Evolutionary conservation across 192 early-diverging fungal genomes (phyloP).

Genomic region (Linnemannia hyalina): DNA sequence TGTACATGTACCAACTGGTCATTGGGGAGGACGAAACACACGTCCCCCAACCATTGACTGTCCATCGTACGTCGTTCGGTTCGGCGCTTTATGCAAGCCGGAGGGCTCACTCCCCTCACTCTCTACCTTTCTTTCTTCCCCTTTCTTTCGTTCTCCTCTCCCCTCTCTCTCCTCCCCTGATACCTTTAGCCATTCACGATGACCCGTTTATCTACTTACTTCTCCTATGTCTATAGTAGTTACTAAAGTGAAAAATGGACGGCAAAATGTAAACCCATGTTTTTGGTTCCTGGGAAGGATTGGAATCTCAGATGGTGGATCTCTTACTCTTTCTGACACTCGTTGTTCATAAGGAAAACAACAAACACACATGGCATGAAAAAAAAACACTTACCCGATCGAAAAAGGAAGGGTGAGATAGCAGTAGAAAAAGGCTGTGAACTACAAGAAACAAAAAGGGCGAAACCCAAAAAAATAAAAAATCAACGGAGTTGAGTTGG

Average conservation of each 20-base stretch:
- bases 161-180: too few species aligned
- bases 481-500: not conserved
- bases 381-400: not conserved
- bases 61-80: too few species aligned
- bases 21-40: too few species aligned
- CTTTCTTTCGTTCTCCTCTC: too few species aligned
- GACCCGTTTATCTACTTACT: too few species aligned
- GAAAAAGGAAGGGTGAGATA: conserved; percentile 5
- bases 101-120: too few species aligned
- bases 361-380: conserved; percentile 7
- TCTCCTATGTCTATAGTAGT: not conserved
- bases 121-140: too few species aligned
- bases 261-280: not conserved
- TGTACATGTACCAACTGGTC: too few species aligned
- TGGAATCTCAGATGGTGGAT: conserved; percentile 15
- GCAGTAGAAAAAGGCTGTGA: not conserved
- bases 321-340: not conserved
- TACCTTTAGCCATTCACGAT: too few species aligned
- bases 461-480: not conserved
- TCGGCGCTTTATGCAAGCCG: too few species aligned
- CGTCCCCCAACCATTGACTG: too few species aligned
- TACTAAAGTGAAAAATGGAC: not conserved
- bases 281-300: conserved; percentile 25
- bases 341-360: not conserved
- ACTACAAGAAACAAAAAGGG: not conserved